These are phyloP conservation scores for Solanum tacnaense DNA, from an alignment of 257 asterid species.

Conservation along the genomic window DNA sequence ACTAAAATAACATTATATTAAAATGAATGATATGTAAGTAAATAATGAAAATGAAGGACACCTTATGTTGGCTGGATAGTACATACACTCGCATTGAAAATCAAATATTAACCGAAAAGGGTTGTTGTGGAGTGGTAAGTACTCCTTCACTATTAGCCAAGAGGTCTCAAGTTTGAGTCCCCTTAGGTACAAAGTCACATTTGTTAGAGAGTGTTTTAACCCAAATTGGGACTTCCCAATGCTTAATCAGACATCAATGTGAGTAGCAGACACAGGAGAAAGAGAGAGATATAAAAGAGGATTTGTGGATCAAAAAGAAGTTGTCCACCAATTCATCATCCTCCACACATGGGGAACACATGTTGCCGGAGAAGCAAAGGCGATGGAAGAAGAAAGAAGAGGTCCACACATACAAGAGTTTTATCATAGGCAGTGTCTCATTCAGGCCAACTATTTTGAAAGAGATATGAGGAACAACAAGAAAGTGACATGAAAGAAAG, in stretches of 20 bases:
- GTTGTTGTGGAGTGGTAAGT: background rate
- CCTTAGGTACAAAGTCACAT: background rate
- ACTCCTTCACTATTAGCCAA: too few species aligned
- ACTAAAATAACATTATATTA: background rate
- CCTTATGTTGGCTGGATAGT: background rate
- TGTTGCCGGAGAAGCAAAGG: slow-evolving; percentile 10
- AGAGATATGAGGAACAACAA: slow-evolving; percentile 28
- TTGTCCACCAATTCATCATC: background rate
- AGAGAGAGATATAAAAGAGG: background rate
- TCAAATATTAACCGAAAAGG: too few species aligned
- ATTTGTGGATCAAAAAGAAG: background rate
- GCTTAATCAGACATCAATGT: too few species aligned
- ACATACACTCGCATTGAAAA: background rate
- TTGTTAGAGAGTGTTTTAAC: background rate
- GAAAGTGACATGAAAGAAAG: slow-evolving; percentile 11
- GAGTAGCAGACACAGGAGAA: background rate
- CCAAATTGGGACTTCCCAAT: background rate
- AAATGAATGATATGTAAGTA: background rate
- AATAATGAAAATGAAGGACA: background rate
- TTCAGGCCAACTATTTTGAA: slow-evolving; percentile 38
- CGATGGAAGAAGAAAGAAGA: slow-evolving; percentile 3
- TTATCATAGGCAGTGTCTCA: slow-evolving; percentile 23
- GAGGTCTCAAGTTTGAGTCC: background rate
- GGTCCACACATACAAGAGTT: slow-evolving; percentile 40
- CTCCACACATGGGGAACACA: slow-evolving; percentile 16